phyloP scores from a whole-genome alignment of 2,329 filamentous ascomycete species.

The Leptographium wingfieldii region DNA sequence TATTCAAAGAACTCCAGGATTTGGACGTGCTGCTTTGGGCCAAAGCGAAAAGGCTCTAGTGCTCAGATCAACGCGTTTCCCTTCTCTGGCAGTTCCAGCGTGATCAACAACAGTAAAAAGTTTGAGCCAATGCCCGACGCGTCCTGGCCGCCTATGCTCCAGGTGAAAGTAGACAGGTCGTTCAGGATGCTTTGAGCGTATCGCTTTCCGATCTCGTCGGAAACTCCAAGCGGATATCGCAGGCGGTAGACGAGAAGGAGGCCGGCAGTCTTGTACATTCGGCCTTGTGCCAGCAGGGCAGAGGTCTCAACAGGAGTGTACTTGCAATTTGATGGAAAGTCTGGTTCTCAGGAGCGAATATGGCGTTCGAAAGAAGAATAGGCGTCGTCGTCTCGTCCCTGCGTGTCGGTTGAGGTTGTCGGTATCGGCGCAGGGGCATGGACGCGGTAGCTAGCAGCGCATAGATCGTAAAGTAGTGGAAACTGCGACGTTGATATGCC shows the following conservation, averaged over 20 bases:
- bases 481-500: background rate
- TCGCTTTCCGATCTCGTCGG: background rate
- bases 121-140: background rate
- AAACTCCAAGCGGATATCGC: background rate
- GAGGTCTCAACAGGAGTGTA: background rate
- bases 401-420: background rate
- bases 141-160: background rate
- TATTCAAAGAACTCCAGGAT: background rate
- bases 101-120: background rate
- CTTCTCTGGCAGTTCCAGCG: background rate
- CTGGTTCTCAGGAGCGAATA: background rate
- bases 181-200: background rate
- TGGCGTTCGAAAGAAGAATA: background rate
- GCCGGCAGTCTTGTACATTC: background rate
- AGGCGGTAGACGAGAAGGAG: background rate
- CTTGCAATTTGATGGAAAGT: background rate
- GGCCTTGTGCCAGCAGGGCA: background rate
- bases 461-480: background rate
- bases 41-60: background rate
- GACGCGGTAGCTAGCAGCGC: background rate
- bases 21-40: background rate
- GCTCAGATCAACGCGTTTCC: background rate
- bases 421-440: background rate
- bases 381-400: background rate
- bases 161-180: background rate